phyloP scores from a whole-genome alignment of 331 rosid genomes.

The Malus hybrid region DNA sequence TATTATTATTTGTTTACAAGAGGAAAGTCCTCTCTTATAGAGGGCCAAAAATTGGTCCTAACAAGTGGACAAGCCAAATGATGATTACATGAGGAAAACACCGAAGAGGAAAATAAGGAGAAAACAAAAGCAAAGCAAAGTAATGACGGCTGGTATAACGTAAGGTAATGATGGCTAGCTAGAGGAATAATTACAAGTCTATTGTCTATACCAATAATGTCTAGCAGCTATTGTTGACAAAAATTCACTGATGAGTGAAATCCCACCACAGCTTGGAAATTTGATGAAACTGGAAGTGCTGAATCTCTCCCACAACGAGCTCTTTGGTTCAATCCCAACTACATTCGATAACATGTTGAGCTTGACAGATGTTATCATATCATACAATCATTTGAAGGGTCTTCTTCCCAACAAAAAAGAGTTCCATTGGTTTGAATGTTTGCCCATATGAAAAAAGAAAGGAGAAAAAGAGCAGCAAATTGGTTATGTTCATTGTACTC shows the following conservation, averaged over 20 bases:
- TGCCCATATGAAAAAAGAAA: background rate
- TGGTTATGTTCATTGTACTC: background rate
- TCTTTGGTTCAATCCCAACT: conserved; percentile 11
- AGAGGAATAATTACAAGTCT: too few relatives aligned
- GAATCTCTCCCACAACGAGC: conserved; percentile 15
- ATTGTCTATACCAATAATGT: too few relatives aligned
- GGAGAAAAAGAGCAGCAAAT: background rate
- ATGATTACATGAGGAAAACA: too few relatives aligned
- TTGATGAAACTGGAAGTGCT: conserved; percentile 3
- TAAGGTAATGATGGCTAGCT: too few relatives aligned
- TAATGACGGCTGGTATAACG: too few relatives aligned
- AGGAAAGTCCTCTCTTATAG: too few relatives aligned
- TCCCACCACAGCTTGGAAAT: conserved; percentile 9
- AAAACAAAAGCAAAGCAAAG: too few relatives aligned
- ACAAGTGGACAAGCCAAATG: too few relatives aligned
- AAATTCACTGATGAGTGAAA: background rate
- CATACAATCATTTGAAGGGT: conserved; percentile 12
- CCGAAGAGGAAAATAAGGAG: too few relatives aligned
- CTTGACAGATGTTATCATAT: conserved; percentile 11
- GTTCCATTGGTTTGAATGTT: background rate
- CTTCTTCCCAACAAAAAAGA: conserved; percentile 10
- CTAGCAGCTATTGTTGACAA: background rate
- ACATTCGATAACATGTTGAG: conserved; percentile 2
- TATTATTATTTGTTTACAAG: too few relatives aligned
- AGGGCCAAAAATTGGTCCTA: too few relatives aligned